Evolutionary conservation across 441 rosid species (phyloP).

Genomic region (Populus trichocarpa): DNA sequence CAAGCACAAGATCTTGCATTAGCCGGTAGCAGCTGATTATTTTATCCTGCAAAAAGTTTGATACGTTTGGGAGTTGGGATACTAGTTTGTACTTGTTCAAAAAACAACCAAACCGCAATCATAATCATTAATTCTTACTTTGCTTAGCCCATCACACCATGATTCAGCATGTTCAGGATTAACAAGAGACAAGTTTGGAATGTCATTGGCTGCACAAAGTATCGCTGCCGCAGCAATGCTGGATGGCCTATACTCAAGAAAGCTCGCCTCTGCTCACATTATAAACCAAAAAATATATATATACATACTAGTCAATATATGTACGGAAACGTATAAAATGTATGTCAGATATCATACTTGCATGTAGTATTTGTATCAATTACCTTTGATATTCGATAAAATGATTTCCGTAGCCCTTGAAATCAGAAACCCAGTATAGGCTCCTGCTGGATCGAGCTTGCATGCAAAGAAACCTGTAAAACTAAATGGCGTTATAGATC

Average conservation of each 20-base stretch:
- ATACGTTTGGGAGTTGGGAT: constrained; percentile 14
- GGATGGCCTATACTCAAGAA: constrained; percentile 82
- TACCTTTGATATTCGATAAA: constrained; percentile 81
- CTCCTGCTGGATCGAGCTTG: constrained; percentile 71
- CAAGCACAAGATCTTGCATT: constrained; percentile 60
- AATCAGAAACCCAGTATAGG: constrained; percentile 50
- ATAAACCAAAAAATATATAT: not conserved
- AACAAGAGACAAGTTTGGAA: constrained; percentile 62
- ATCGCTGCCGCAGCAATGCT: constrained; percentile 91
- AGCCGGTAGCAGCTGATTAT: constrained; percentile 71
- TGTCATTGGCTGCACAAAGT: constrained; percentile 71
- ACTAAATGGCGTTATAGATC: constrained; percentile 85
- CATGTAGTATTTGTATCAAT: not conserved
- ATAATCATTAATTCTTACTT: constrained; percentile 42
- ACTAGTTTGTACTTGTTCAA: not conserved
- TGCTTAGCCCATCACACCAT: constrained; percentile 91
- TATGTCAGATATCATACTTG: not conserved
- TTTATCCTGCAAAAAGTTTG: constrained; percentile 63
- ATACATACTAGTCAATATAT: too few relatives aligned
- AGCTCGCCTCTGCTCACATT: constrained; percentile 65
- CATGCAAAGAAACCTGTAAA: constrained; percentile 80
- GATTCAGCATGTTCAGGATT: constrained; percentile 72
- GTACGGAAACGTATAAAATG: not conserved
- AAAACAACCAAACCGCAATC: constrained; percentile 1
- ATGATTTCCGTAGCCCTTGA: constrained; percentile 70